These are phyloP conservation scores for Stellera chamaejasme DNA, from an alignment of 345 rosid species.

Conservation along the genomic window DNA sequence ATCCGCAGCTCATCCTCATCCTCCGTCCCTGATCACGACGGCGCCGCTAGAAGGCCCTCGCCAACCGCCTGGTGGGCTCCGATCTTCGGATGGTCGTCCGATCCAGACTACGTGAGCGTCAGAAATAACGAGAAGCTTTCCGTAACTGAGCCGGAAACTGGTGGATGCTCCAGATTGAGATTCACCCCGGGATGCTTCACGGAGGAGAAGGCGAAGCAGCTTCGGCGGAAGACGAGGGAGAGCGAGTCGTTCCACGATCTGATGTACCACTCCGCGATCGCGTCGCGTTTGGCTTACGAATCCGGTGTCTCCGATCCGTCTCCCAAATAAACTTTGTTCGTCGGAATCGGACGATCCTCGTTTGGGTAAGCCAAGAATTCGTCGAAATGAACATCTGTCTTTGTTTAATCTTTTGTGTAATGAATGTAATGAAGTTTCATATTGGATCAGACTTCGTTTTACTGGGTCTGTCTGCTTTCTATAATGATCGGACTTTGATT, in stretches of 20 bases:
- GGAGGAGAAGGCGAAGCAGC: conserved; percentile 65
- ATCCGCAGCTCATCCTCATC: conserved; percentile 39
- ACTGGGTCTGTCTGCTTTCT: background rate
- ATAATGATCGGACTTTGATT: background rate
- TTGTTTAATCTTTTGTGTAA: background rate
- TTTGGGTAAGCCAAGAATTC: background rate
- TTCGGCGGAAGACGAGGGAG: conserved; percentile 43
- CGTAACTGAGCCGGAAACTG: conserved; percentile 17
- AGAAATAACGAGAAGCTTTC: conserved; percentile 10
- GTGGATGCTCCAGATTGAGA: conserved; percentile 18
- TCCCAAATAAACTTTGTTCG: conserved; percentile 10
- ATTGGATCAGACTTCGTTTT: background rate
- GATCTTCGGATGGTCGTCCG: conserved; percentile 54
- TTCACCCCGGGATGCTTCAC: conserved; percentile 45
- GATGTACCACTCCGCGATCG: conserved; percentile 79
- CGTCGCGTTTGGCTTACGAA: conserved; percentile 65
- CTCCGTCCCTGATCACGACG: conserved; percentile 22
- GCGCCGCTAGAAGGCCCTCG: conserved; percentile 13
- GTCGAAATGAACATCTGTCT: conserved; percentile 2
- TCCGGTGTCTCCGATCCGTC: conserved; percentile 32
- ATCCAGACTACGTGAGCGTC: conserved; percentile 48
- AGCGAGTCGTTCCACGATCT: conserved; percentile 48
- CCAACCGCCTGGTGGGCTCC: conserved; percentile 58
- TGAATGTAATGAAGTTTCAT: background rate
- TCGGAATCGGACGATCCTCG: conserved; percentile 2